Percentiles rank a stretch among this genome's conserved stretches.
phyloP scores from a whole-genome alignment of 352 stramenopile species.

The Phytophthora pisi region DNA sequence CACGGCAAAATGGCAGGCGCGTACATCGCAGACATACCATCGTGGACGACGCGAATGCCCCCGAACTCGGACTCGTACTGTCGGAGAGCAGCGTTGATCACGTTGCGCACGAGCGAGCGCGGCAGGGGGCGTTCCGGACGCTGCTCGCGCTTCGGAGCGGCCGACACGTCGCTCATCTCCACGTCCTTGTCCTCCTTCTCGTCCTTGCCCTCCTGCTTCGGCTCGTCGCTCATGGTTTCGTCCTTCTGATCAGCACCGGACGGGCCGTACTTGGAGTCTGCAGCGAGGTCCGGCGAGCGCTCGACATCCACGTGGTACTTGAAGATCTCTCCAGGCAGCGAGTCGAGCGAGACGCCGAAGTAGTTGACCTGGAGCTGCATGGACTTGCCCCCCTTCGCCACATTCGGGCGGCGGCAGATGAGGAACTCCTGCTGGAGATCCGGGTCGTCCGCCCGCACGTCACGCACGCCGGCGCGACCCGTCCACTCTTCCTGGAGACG shows the following conservation, averaged over 20 bases:
- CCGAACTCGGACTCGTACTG: conserved; percentile 63
- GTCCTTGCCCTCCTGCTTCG: conserved; percentile 38
- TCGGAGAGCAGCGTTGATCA: conserved; percentile 63
- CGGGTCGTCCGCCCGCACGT: conserved; percentile 50
- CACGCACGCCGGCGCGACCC: conserved; percentile 35
- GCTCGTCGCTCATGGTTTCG: conserved; percentile 41
- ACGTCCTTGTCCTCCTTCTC: conserved; percentile 44
- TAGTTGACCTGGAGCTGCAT: conserved; percentile 68
- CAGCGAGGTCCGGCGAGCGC: conserved; percentile 42
- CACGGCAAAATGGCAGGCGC: conserved; percentile 54
- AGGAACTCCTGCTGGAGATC: conserved; percentile 46
- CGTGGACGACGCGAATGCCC: conserved; percentile 62
- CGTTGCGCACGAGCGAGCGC: conserved; percentile 55
- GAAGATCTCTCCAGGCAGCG: conserved; percentile 54
- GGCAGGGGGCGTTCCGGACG: conserved; percentile 43
- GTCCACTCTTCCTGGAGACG: conserved; percentile 58
- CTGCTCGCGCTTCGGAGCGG: conserved; percentile 29
- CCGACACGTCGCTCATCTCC: conserved; percentile 47
- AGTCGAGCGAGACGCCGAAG: conserved; percentile 63
- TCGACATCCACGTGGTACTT: conserved; percentile 79
- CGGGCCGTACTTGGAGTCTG: conserved; percentile 60
- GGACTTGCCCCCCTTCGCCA: conserved; percentile 38
- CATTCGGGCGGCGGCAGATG: conserved; percentile 55
- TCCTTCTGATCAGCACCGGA: conserved; percentile 44
- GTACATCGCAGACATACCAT: conserved; percentile 71